Evolutionary conservation across 1,284 basidiomycete species (phyloP), one percentile per base, ranked within the genome.

Genomic region (Ceratobasidium sp.): DNA sequence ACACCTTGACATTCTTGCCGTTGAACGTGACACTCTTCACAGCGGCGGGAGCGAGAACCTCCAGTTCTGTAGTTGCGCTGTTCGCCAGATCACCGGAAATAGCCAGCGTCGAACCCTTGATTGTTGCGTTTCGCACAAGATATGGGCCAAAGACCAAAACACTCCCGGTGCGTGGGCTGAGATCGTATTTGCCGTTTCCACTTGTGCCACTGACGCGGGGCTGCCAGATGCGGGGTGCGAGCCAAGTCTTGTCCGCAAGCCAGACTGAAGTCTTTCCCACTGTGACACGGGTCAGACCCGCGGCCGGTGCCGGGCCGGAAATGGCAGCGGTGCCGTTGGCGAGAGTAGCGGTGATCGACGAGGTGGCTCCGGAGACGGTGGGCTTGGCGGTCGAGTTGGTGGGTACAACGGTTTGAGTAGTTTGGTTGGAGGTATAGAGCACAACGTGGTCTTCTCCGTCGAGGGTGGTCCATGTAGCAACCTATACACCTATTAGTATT

Each of bases 381-480:
- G 68, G 53, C 10, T 68, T 47, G 13, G 31, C 27, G n/a, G 62
- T 45, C 0, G 54, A 43, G 60, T 74, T 40, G 32, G 60, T 77
- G 27, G 76, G 72, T 8, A 80, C 72, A 29, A 75, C 75, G 20
- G 78, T 75, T 72, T 81, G 80, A 25, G 80, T 68, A 27, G 75
- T 73, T 60, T 81, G 79, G 1, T 77, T 80, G 69, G 10, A 73
- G 17, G 79, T 78, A 68, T 82, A 82, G 8, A 79, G 73, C 1
- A 82, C 72, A 31, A 82, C 74, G 8, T 78, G 78, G 71, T 82
- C 80, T 2, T 75, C 67, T 13, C 72, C 71, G 27, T 78, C 78
- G 43, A 80, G 77, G 1, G 78, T 80, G 8, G 75, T 71, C 79
- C 78, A 79, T 0, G 79, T 79, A 71, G 80, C 73, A 20, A 81